Base-by-base conservation (phyloP, 257 asterid genomes). In the Capsicum pubescens region DNA sequence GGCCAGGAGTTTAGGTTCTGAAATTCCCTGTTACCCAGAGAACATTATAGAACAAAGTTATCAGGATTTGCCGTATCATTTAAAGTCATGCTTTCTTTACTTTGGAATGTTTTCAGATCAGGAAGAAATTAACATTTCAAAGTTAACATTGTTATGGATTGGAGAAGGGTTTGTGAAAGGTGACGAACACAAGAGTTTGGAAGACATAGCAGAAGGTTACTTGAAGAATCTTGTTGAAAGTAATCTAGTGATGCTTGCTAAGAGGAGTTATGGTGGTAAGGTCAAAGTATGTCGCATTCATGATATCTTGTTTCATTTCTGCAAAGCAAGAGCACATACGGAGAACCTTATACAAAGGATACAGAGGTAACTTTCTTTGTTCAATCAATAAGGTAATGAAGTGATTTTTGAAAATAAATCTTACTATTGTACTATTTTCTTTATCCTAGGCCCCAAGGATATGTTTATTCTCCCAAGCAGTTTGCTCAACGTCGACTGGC, bases 61-160 rank as follows among this genome's bases (percentile, higher is more conserved):
- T 52, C 55, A 84, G 50, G 50, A 76, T 2, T 17, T 84, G 17
- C 83, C 86, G 3, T 10, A 63, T 44, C 7, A 83, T 63, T 46
- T 83, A 17, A 76, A 59, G 52, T 3, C 78, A 0, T 74, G 83
- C 13, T 74, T 83, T 8, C 16, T 83, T 5, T 60, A 83, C 50
- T 50, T 83, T 6, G 86, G 86, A 59, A 42, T 42, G 15, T 83
- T 83, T 44, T 32, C 7, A 3, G 83, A 60, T 4, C 78, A 61
- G 7, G 15, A 7, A 32, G 83, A 74, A 8, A 46, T 84, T 48
- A 4, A 9, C 2, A 10, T 74, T 14, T 4, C 66, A 11, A 48
- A 50, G 35, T 16, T 83, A 60, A 19, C 46, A 59, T 9, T 46
- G 35, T 19, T 84, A 14, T 84, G 87, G 87, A 13, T 81, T 6